These are phyloP conservation scores for Sonneratia alba DNA, from an alignment of 345 rosid genomes.

Conservation along the genomic window DNA sequence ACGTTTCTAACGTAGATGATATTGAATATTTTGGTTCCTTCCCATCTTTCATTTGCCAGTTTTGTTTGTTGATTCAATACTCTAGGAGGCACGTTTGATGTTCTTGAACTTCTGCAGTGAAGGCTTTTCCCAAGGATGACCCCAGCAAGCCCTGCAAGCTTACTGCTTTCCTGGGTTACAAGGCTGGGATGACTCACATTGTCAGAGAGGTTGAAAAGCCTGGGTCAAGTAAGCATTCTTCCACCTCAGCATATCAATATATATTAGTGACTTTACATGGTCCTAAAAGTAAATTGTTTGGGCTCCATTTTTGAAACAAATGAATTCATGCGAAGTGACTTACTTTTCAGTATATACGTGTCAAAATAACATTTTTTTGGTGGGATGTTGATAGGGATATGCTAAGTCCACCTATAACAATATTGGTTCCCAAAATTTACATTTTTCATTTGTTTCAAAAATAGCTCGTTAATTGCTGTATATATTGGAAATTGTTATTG, in stretches of 20 bases:
- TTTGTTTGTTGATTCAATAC: neutral
- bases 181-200: conserved; percentile 93
- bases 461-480: too few relatives aligned
- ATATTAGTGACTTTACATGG: too few relatives aligned
- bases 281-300: too few relatives aligned
- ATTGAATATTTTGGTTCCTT: neutral
- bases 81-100: neutral
- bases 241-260: too few relatives aligned
- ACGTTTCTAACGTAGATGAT: neutral
- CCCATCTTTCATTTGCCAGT: neutral
- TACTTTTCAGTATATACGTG: too few relatives aligned
- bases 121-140: conserved; percentile 88
- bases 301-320: too few relatives aligned
- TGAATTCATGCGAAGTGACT: neutral
- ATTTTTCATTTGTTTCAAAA: too few relatives aligned
- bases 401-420: too few relatives aligned
- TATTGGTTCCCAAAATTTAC: too few relatives aligned
- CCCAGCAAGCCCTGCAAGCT: conserved; percentile 64
- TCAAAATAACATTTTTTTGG: too few relatives aligned
- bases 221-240: conserved; percentile 55
- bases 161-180: conserved; percentile 78
- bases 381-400: too few relatives aligned
- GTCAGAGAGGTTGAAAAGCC: conserved; percentile 83
- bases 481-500: too few relatives aligned
- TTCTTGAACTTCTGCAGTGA: conserved; percentile 38